These are phyloP conservation scores for Eimeria falciformis DNA, from an alignment of 169 alveolate species.

Conservation along the genomic window DNA sequence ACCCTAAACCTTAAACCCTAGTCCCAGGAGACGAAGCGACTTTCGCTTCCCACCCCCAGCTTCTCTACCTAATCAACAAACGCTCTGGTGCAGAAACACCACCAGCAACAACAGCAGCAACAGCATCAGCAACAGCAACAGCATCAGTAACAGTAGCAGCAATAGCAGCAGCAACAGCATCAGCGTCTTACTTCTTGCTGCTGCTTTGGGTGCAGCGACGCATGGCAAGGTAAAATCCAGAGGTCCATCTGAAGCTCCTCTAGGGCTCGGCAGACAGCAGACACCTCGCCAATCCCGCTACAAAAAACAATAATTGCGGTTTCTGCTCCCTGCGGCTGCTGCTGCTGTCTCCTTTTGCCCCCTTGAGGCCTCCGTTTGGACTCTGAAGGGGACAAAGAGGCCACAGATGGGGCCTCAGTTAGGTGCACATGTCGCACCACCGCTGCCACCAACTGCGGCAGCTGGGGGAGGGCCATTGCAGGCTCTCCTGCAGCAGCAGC, in stretches of 20 bases:
- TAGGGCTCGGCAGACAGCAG: conserved; percentile 83
- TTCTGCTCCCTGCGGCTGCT: conserved; percentile 52
- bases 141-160: no score
- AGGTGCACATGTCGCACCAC: conserved; percentile 67
- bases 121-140: no score
- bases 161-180: no score
- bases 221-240: conserved; percentile 94
- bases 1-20: not conserved
- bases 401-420: conserved; percentile 84
- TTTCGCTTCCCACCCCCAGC: no score
- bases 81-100: not conserved
- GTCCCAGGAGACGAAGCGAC: not conserved
- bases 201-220: conserved; percentile 95
- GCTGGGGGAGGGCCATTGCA: conserved; percentile 38
- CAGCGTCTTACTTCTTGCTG: conserved; percentile 96
- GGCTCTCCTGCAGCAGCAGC: conserved; percentile 35
- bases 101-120: not conserved
- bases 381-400: not conserved
- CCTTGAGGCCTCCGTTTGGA: not conserved
- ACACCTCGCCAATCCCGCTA: conserved; percentile 96
- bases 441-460: conserved; percentile 63
- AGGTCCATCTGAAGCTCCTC: conserved; percentile 85
- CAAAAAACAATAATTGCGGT: conserved; percentile 95
- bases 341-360: conserved; percentile 21
- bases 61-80: not conserved